Conservation (phyloP, 2,329 filamentous ascomycete species). For the Phyllosticta citriasiana region DNA sequence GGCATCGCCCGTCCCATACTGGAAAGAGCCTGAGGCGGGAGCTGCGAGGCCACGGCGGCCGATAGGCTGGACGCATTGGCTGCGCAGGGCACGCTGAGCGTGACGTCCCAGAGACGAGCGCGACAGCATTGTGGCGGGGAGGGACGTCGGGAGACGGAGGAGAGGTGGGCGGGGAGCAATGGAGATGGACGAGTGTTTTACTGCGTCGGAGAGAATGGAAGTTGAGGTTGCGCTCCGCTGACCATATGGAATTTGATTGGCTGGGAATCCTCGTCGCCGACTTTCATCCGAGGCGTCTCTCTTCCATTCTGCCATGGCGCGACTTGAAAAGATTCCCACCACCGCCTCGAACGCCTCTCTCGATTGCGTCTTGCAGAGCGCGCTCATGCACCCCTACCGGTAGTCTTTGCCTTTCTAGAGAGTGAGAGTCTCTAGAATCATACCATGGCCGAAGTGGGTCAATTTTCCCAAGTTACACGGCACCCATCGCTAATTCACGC, state of each 20-base stretch:
- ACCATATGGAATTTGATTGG: constrained; percentile 5
- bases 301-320: background rate
- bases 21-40: constrained; percentile 63
- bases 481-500: background rate
- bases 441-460: constrained; percentile 6
- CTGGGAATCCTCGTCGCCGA: background rate
- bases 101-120: constrained; percentile 54
- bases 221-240: constrained; percentile 8
- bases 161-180: constrained; percentile 44
- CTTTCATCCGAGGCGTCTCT: constrained; percentile 1
- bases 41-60: constrained; percentile 55
- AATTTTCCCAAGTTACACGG: background rate
- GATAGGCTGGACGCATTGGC: constrained; percentile 45
- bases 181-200: constrained; percentile 23
- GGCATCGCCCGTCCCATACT: constrained; percentile 79
- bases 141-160: constrained; percentile 27
- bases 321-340: background rate
- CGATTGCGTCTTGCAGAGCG: background rate
- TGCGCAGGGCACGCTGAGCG: constrained; percentile 52
- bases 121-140: constrained; percentile 50
- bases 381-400: constrained; percentile 6
- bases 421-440: constrained; percentile 11
- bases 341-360: background rate
- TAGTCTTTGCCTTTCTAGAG: constrained; percentile 9
- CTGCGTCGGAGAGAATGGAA: constrained; percentile 19